phyloP scores from a whole-genome alignment of 768 basidiomycete genomes.

The Xerocomellus dryophilus region DNA sequence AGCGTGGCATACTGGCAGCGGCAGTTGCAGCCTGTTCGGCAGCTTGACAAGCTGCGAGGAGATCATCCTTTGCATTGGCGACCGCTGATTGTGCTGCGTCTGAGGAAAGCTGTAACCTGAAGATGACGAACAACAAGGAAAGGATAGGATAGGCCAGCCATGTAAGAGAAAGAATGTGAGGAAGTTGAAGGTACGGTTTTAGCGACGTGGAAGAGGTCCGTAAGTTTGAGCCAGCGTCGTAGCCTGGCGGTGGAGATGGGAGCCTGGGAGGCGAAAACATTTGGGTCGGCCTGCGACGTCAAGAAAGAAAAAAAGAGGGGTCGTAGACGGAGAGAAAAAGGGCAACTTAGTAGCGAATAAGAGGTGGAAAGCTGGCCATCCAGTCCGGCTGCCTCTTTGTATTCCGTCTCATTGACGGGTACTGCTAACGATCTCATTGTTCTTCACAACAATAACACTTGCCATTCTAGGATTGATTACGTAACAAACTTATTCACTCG shows the following conservation, averaged over 20 bases:
- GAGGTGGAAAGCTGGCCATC: constrained; percentile 8
- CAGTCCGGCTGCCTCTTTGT: constrained; percentile 22
- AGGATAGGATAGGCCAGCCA: constrained; percentile 92
- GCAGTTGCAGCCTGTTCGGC: constrained; percentile 80
- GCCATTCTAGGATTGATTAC: constrained; percentile 16
- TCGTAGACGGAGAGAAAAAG: constrained; percentile 13
- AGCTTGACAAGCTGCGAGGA: constrained; percentile 83
- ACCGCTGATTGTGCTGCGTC: constrained; percentile 65
- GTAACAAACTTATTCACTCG: not conserved
- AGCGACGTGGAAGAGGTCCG: constrained; percentile 40
- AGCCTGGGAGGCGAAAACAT: constrained; percentile 31
- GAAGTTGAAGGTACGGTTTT: constrained; percentile 79
- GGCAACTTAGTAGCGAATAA: constrained; percentile 9
- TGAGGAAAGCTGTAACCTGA: constrained; percentile 74
- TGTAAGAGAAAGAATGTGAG: constrained; percentile 79
- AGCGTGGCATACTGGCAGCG: constrained; percentile 84
- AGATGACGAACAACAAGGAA: constrained; percentile 84
- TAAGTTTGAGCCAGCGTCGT: constrained; percentile 47
- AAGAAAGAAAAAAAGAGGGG: constrained; percentile 11
- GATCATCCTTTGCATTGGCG: constrained; percentile 63
- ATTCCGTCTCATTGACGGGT: not conserved
- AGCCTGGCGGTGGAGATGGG: constrained; percentile 50
- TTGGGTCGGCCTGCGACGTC: constrained; percentile 40
- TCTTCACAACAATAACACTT: constrained; percentile 30
- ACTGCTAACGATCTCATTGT: constrained; percentile 21